Base-by-base conservation (phyloP, 257 asterid species). In the Salvia miltiorrhiza region DNA sequence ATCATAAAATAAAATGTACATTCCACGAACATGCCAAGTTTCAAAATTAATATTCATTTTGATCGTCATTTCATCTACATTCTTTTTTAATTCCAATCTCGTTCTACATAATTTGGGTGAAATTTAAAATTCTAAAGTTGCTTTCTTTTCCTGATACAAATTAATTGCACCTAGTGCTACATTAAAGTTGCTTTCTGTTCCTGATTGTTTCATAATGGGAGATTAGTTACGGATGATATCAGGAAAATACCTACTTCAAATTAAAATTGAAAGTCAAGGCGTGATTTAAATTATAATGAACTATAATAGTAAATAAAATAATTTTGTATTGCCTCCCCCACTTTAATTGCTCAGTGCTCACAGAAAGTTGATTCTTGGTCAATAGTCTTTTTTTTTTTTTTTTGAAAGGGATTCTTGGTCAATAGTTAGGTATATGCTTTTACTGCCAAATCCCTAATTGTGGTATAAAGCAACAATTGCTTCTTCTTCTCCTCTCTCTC, bases 161-260 rank as follows among this genome's bases (percentile, higher is more conserved):
- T 13, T 43, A 2, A 43, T 43, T 43, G n/a, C 48, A 47, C 8
- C 1, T 3, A 47, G 24, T 47, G 11, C 24, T 12, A 49, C 20
- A 19, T 49, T 49, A 17, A 7, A 49, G 3, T 48, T 19, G 20
- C 23, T 1, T 49, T 19, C 6, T 1, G 6, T 17, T 7, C 54
- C 21, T 48, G 20, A 48, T 48, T 17, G 10, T 44, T 57, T 30
- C 40, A 61, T 66, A 56, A 28, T 58, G 64, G 13, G n/a, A 67
- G 28, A 54, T 73, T 66, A 45, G 69, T 58, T 73, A 47, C 1
- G 21, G 62, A 44, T 56, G 73, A 58, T 66, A 63, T 61, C 73
- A 67, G 58, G 11, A 30, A 50, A 60, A 13, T 41, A 75, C 79
- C 71, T 69, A 63, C 71, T 47, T 69, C 63, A 69, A 43, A 54